phyloP scores from a whole-genome alignment of 31 red algal species.

The Porphyra umbilicalis region DNA sequence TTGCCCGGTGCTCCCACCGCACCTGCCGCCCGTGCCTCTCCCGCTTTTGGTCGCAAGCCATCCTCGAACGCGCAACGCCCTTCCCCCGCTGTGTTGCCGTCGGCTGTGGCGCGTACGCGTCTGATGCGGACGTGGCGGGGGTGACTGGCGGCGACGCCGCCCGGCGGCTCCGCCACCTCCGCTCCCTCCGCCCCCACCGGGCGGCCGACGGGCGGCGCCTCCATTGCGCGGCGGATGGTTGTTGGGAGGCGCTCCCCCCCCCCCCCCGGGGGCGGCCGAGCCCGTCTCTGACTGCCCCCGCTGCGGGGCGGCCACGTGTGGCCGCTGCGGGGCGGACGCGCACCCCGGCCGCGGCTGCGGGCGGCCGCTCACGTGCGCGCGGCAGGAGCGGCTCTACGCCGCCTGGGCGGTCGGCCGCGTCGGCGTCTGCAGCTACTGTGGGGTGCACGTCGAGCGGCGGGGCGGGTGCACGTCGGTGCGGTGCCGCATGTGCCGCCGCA shows the following conservation, averaged over 20 bases:
- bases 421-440: neutral
- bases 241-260: constrained; percentile 2
- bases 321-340: neutral
- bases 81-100: constrained; percentile 1
- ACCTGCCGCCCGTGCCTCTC: neutral
- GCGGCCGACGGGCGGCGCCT: constrained; percentile 5
- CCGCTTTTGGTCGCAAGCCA: neutral
- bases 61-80: neutral
- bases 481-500: constrained; percentile 4
- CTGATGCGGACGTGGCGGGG: constrained; percentile 1
- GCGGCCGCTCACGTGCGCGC: neutral
- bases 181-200: constrained; percentile 1
- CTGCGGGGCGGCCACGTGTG: neutral
- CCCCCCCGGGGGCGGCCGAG: neutral
- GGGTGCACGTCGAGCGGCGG: constrained; percentile 7
- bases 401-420: constrained; percentile 5
- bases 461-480: constrained; percentile 5
- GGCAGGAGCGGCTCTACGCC: constrained; percentile 2
- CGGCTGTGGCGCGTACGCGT: constrained; percentile 7
- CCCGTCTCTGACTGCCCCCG: neutral
- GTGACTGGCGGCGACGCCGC: neutral
- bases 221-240: constrained; percentile 1
- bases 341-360: constrained; percentile 1
- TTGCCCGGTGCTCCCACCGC: constrained; percentile 3
- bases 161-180: constrained; percentile 5